Conservation (phyloP, 2,329 filamentous ascomycete species). For the Amphichorda felina region DNA sequence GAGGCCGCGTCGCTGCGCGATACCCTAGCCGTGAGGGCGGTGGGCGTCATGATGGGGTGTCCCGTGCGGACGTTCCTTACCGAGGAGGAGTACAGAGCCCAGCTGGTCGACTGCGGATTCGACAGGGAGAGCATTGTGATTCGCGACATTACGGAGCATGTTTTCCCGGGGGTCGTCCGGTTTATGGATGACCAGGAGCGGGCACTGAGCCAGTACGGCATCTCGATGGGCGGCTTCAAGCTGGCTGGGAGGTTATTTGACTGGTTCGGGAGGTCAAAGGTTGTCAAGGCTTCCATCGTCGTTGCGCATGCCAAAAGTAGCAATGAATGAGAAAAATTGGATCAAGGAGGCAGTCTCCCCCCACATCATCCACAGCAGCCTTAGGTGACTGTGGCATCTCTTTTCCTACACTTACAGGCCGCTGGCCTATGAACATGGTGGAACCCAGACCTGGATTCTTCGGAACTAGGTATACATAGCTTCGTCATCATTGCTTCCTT, state of each 20-base stretch:
- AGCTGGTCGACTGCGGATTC: constrained; percentile 36
- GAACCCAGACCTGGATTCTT: too few species aligned
- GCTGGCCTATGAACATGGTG: too few species aligned
- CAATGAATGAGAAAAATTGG: neutral
- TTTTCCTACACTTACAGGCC: too few species aligned
- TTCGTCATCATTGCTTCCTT: too few species aligned
- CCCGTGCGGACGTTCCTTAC: constrained; percentile 37
- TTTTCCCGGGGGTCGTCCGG: constrained; percentile 34
- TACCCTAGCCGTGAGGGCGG: constrained; percentile 20
- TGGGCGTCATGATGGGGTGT: constrained; percentile 34
- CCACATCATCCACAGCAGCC: neutral
- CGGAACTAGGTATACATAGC: too few species aligned
- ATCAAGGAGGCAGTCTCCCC: too few species aligned
- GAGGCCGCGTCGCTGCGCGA: constrained; percentile 14
- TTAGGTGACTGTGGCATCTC: too few species aligned
- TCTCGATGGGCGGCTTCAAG: constrained; percentile 22
- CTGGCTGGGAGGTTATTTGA: constrained; percentile 22
- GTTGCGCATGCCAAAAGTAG: constrained; percentile 10
- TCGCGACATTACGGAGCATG: constrained; percentile 37
- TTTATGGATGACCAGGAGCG: constrained; percentile 26
- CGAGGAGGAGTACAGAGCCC: constrained; percentile 26
- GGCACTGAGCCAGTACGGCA: constrained; percentile 19
- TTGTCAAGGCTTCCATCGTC: constrained; percentile 22
- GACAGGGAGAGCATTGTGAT: constrained; percentile 24
- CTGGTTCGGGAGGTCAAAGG: constrained; percentile 22